phyloP scores from a whole-genome alignment of 257 asterid species.

The Orobanche coerulescens region DNA sequence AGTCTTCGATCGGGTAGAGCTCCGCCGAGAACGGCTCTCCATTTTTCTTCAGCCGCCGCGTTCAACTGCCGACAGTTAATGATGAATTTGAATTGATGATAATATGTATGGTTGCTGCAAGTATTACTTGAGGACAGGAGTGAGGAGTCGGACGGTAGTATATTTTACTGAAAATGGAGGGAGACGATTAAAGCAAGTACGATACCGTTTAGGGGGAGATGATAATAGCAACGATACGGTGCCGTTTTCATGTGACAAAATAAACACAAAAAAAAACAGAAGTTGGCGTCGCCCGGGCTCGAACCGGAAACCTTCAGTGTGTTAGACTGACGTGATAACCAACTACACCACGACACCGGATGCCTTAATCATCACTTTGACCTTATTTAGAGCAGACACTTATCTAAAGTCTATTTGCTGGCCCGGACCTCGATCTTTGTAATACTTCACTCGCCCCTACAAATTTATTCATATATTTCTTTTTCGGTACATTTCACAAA shows the following conservation, averaged over 20 bases:
- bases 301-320: conserved; percentile 99
- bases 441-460: no score
- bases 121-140: not conserved
- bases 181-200: not conserved
- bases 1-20: conserved; percentile 34
- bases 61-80: conserved; percentile 7
- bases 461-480: no score
- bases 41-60: conserved; percentile 7
- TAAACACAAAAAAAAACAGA: no score
- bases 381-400: no score
- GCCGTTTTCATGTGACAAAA: no score
- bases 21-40: conserved; percentile 29
- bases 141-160: not conserved
- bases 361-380: no score
- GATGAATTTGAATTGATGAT: conserved; percentile 9
- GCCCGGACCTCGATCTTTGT: no score
- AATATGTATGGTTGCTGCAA: no score
- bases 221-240: no score
- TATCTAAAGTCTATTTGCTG: no score
- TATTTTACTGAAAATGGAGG: conserved; percentile 8
- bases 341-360: conserved; percentile 99
- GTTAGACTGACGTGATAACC: conserved; percentile 99
- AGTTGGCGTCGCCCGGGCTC: conserved; percentile 76
- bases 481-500: no score
- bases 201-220: conserved; percentile 22